These are phyloP conservation scores for Carex cristatella DNA, from an alignment of 176 grass and related monocot species.

Conservation along the genomic window DNA sequence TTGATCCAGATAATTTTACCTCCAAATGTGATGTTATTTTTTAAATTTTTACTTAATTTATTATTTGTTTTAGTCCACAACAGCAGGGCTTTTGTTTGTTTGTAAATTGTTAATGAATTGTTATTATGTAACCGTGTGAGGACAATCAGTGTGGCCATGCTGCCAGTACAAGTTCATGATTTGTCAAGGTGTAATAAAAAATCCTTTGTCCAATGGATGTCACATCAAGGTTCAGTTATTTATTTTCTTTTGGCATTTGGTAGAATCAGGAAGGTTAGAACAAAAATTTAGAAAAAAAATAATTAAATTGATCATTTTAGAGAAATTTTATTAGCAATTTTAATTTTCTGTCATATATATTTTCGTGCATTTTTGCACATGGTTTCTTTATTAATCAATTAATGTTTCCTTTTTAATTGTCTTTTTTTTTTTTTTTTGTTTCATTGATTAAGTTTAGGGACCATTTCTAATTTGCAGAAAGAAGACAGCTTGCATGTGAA, in stretches of 20 bases:
- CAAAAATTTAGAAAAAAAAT: too few species aligned
- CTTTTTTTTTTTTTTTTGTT: neutral
- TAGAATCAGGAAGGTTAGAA: neutral
- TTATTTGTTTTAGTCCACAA: slow-evolving; percentile 4
- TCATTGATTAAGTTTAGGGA: slow-evolving; percentile 17
- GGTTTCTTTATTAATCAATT: neutral
- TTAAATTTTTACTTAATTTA: neutral
- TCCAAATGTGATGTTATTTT: neutral
- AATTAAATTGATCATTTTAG: neutral
- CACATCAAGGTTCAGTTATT: neutral
- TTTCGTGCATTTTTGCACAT: neutral
- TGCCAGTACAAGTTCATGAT: slow-evolving; percentile 6
- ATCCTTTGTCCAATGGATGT: neutral
- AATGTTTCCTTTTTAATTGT: neutral
- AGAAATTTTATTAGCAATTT: neutral
- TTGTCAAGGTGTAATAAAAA: neutral
- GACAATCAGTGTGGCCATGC: neutral
- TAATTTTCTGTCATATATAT: neutral
- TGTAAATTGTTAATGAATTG: neutral
- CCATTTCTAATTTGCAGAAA: slow-evolving; percentile 2
- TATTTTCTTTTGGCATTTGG: neutral
- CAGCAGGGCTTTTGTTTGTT: neutral
- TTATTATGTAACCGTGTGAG: neutral
- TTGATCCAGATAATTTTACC: neutral
- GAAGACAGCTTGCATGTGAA: slow-evolving; percentile 25